Base-by-base conservation (phyloP, 768 basidiomycete species). In the Podaxis carcinomalis region DNA sequence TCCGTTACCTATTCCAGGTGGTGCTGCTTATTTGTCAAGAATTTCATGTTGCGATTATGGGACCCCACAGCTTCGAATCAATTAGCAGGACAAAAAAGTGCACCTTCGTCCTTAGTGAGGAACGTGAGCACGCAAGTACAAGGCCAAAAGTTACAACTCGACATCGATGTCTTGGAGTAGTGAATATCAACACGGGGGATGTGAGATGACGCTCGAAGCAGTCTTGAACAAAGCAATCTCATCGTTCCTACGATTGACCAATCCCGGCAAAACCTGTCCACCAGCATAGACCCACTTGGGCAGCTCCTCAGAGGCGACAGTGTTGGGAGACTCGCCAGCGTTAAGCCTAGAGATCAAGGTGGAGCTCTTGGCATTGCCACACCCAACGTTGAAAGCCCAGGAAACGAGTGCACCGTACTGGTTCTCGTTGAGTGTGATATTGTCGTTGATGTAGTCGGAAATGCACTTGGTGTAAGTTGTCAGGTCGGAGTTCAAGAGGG, bases 191-290 rank as follows among this genome's bases (percentile, higher is more conserved):
- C 51, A 69, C 54, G 61, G 62, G 23, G 73, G 73, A 44, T 71
- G 69, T 2, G 69, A 70, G 27, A 67, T 63, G 49, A 66, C 65
- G 16, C 64, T 69, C 3, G 72, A 71, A 10, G 70, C 59, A 9
- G 70, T 73, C 63, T 73, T 67, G 66, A 73, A 74, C 10, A 73
- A 58, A 16, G 64, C 57, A 56, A 75, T 70, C 57, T 75, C 73
- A 13, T 65, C 68, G 2, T 69, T 68, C 40, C 72, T 60, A 21
- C 71, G 63, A 2, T 58, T 68, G 21, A 68, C 69, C 37, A 73
- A 64, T 1, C 74, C 73, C 5, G 65, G 63, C 16, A 72, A 62
- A 14, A 71, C 69, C 44, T 63, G 42, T 3, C 70, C 72, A 40
- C 71, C 70, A 1, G 70, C 72, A 52, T 62, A 62, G 36, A 68